phyloP scores from a whole-genome alignment of 805 yeast genomes.

The Candida ortonii region DNA sequence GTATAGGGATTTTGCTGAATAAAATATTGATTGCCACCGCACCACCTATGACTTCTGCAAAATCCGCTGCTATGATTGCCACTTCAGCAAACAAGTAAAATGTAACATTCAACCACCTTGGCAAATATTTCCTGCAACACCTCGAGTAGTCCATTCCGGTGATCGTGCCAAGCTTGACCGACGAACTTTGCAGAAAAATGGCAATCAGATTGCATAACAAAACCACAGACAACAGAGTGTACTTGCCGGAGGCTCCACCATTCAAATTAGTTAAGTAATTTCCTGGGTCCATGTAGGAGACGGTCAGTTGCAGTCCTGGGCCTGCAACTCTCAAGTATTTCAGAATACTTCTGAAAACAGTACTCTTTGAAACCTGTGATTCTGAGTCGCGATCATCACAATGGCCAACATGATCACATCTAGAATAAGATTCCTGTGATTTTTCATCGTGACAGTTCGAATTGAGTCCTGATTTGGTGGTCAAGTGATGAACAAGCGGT shows the following conservation, averaged over 20 bases:
- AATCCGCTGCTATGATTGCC: slow-evolving; percentile 51
- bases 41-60: slow-evolving; percentile 54
- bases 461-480: too few species aligned
- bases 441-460: too few species aligned
- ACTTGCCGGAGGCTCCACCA: slow-evolving; percentile 46
- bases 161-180: slow-evolving; percentile 47
- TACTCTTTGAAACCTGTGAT: too few species aligned
- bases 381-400: too few species aligned
- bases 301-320: slow-evolving; percentile 47
- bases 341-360: slow-evolving; percentile 4
- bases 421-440: too few species aligned
- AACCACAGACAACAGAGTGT: slow-evolving; percentile 41
- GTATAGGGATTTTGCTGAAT: slow-evolving; percentile 39
- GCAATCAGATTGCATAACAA: slow-evolving; percentile 44
- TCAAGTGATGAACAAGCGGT: too few species aligned
- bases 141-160: slow-evolving; percentile 48
- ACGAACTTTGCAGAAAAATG: slow-evolving; percentile 42
- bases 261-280: slow-evolving; percentile 47
- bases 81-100: slow-evolving; percentile 45
- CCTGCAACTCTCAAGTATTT: slow-evolving; percentile 41
- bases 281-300: slow-evolving; percentile 55
- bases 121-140: slow-evolving; percentile 41
- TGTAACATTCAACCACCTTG: slow-evolving; percentile 36
- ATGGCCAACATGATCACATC: too few species aligned
- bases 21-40: slow-evolving; percentile 49